phyloP scores from a whole-genome alignment of 352 stramenopile genomes.

The Globisporangium solare region DNA sequence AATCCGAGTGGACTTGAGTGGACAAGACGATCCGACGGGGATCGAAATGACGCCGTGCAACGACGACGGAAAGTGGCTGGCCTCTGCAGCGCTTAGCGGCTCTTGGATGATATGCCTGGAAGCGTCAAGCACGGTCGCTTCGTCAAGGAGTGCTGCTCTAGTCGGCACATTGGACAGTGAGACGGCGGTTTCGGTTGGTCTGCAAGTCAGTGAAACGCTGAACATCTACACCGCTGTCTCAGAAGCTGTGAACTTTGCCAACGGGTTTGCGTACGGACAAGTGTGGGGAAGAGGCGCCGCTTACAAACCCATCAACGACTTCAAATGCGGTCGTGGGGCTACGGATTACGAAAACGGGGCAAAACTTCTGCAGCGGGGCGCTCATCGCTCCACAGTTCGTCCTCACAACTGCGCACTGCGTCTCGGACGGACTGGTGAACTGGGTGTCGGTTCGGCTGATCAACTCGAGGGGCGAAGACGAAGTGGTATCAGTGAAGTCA shows the following conservation, averaged over 20 bases:
- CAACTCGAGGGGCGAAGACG: slow-evolving; percentile 3
- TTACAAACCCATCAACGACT: background rate
- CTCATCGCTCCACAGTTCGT: no score
- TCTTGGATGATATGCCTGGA: background rate
- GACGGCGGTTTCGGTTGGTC: slow-evolving; percentile 1
- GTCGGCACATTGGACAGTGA: background rate
- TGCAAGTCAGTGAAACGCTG: background rate
- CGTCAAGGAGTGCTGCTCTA: slow-evolving; percentile 2
- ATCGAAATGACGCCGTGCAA: no score
- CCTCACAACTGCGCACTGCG: slow-evolving; percentile 9
- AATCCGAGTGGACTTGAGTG: slow-evolving; percentile 6
- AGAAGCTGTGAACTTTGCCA: slow-evolving; percentile 8
- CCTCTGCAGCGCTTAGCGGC: no score
- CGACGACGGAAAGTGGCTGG: background rate
- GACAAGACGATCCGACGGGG: no score
- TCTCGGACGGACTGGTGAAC: slow-evolving; percentile 10
- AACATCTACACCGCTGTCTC: slow-evolving; percentile 2
- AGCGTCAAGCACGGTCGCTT: background rate
- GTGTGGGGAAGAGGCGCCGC: background rate
- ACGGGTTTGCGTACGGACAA: slow-evolving; percentile 1
- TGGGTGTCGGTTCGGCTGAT: slow-evolving; percentile 16
- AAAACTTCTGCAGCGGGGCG: slow-evolving; percentile 4
- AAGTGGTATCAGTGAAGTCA: slow-evolving; percentile 4
- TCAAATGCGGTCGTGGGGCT: background rate
- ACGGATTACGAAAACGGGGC: background rate